Percentiles rank a stretch among this genome's conserved stretches.
These are phyloP conservation scores for Emydomyces testavorans DNA, from an alignment of 2,329 filamentous ascomycete species.

Conservation along the genomic window DNA sequence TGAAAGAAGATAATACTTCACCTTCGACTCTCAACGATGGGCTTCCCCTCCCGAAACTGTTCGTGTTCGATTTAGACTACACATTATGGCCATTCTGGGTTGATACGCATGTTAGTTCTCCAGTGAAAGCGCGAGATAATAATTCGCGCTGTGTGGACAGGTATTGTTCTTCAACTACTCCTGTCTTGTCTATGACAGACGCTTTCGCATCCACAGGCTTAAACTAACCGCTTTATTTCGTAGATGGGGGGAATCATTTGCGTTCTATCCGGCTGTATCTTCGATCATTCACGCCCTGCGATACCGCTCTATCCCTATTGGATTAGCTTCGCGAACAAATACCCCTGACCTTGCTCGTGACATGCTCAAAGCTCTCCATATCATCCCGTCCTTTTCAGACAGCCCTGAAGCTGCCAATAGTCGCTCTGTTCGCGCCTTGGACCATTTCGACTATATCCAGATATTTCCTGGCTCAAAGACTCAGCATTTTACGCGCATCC, in stretches of 20 bases:
- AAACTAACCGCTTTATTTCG: constrained; percentile 1
- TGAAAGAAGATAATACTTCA: constrained; percentile 21
- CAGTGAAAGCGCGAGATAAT: constrained; percentile 52
- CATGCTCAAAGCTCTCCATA: constrained; percentile 63
- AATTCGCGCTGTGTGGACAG: constrained; percentile 36
- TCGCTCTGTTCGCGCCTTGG: constrained; percentile 40
- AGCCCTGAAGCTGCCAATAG: constrained; percentile 29
- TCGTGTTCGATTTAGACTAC: constrained; percentile 95
- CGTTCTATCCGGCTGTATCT: constrained; percentile 61
- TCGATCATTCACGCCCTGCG: constrained; percentile 53
- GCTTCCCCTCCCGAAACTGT: constrained; percentile 63
- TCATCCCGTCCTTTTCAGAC: constrained; percentile 38
- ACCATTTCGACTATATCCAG: constrained; percentile 47
- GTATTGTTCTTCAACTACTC: constrained; percentile 19
- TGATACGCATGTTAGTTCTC: constrained; percentile 76
- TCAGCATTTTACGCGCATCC: constrained; percentile 67
- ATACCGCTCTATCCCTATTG: constrained; percentile 47
- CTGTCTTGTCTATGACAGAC: constrained; percentile 1
- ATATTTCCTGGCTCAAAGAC: constrained; percentile 69
- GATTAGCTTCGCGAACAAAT: constrained; percentile 67
- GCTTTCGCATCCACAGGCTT: constrained; percentile 2
- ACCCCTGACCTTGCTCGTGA: constrained; percentile 70
- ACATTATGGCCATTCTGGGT: constrained; percentile 99
- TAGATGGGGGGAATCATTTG: constrained; percentile 52
- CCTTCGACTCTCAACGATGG: constrained; percentile 52